Percentiles rank a stretch among this genome's conserved stretches.
Conservation (phyloP, 2,329 filamentous ascomycete species). For the Pseudonectria buxi region DNA sequence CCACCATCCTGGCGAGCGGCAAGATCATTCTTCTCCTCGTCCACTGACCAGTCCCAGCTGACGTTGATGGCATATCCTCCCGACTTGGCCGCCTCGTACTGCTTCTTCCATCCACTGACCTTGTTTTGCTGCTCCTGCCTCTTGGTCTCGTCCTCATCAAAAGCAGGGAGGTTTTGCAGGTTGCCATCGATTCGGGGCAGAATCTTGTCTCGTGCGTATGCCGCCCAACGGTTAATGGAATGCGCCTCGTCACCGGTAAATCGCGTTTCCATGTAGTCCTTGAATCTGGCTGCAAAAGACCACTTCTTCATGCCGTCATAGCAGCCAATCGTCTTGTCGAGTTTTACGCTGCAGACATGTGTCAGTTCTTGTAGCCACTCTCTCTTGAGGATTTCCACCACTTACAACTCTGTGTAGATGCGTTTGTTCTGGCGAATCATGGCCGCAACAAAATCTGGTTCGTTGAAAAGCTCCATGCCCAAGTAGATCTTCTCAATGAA, state of each 20-base stretch:
- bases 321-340: no score
- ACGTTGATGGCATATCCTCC: no score
- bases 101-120: no score
- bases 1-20: no score
- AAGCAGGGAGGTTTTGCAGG: no score
- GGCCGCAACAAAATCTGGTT: not conserved
- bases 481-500: constrained; percentile 2
- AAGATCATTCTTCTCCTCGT: no score
- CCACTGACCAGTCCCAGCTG: no score
- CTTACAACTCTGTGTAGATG: constrained; percentile 2
- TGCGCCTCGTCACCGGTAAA: not conserved
- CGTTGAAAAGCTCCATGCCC: constrained; percentile 6
- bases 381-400: not conserved
- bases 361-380: fast-evolving
- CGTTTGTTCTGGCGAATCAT: constrained; percentile 6
- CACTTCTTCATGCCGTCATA: constrained; percentile 3
- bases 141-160: no score
- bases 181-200: no score
- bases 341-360: not conserved
- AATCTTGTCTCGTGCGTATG: no score
- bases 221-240: constrained; percentile 10
- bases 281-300: constrained; percentile 8
- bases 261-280: constrained; percentile 1
- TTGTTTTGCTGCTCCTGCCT: no score
- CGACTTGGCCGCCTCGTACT: no score